These are phyloP conservation scores for Hygrophorus pudorinus DNA, from an alignment of 768 basidiomycete genomes.

Conservation along the genomic window DNA sequence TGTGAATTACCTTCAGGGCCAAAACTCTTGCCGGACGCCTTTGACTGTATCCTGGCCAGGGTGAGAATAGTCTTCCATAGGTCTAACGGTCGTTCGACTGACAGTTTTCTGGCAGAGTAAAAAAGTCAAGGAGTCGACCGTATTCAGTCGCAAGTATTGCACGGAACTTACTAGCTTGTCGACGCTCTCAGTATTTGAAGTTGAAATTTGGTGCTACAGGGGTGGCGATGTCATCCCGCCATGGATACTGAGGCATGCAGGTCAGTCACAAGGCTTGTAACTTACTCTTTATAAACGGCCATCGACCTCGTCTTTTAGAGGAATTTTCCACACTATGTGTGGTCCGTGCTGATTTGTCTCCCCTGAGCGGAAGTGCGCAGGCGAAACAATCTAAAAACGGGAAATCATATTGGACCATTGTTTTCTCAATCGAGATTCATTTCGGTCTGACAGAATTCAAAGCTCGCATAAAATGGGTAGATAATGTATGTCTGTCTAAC, in stretches of 20 bases:
- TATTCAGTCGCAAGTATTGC: conserved; percentile 75
- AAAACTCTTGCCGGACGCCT: conserved; percentile 69
- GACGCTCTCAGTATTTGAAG: conserved; percentile 72
- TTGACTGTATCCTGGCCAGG: conserved; percentile 68
- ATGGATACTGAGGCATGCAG: conserved; percentile 61
- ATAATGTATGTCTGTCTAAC: conserved; percentile 43
- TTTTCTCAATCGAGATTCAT: conserved; percentile 78
- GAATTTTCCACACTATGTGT: conserved; percentile 70
- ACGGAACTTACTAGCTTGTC: conserved; percentile 71
- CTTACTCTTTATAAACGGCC: not conserved
- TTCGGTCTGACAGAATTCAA: conserved; percentile 78
- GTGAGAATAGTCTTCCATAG: conserved; percentile 26
- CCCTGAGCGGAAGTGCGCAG: conserved; percentile 59
- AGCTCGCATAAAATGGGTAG: conserved; percentile 75
- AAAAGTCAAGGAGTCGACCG: conserved; percentile 73
- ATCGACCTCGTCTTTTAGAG: conserved; percentile 26
- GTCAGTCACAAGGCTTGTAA: conserved; percentile 23
- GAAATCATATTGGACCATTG: conserved; percentile 75
- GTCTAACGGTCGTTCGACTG: not conserved
- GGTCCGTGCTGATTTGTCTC: conserved; percentile 69
- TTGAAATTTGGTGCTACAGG: conserved; percentile 78
- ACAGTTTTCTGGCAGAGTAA: conserved; percentile 33
- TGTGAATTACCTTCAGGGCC: conserved; percentile 74
- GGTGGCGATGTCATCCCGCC: conserved; percentile 62
- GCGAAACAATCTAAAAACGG: conserved; percentile 54